Evolutionary conservation across 495 filamentous ascomycete genomes (phyloP), one percentile per base, ranked within the genome.

Genomic region (Penicillium angulare): DNA sequence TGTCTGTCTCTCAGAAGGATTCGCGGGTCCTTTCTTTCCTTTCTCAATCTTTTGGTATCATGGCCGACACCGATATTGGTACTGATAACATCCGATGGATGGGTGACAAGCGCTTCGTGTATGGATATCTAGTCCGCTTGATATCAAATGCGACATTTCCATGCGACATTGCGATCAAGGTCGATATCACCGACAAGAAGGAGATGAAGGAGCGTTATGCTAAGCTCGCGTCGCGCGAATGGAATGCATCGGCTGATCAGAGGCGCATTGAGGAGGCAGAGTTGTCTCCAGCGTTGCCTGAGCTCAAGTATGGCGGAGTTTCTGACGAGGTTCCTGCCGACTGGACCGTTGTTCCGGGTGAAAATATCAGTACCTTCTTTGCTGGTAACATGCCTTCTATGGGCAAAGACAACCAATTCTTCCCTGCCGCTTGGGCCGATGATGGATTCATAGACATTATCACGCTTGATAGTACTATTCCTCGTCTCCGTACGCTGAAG

Each of bases 71-170:
- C 20, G 93, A 98, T 65, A 70, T 98, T 12, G 90, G 80, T 2
- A 98, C 93, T 1, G 93, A 97, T 50, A 74, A 95, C 58, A 66
- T 97, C 32, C 82, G 93, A 16, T 98, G 92, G 92, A 88, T 98
- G 83, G 93, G 93, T 17, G 79, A 78, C 23, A 76, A 80, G 27
- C 81, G 93, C 42, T 98, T 98, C 55, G 91, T 88, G 6, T 86
- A 84, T 52, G 93, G 93, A 6, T 85, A 95, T 52, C 63, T 95
- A 10, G 71, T 83, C 45, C 79, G 90, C 12, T 75, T 96, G 15
- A 65, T 92, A 20, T 71, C 81, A 41, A 83, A 87, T 57, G 85
- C 82, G 4, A 71, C 86, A 2, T 97, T 93, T 62, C 93, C 93
- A 0, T 95, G 90, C 64, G 90, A 96, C 54, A 75, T 98, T 32